Evolutionary conservation across 2,329 filamentous ascomycete genomes (phyloP).

Genomic region (Torrubiella hemipterigena): DNA sequence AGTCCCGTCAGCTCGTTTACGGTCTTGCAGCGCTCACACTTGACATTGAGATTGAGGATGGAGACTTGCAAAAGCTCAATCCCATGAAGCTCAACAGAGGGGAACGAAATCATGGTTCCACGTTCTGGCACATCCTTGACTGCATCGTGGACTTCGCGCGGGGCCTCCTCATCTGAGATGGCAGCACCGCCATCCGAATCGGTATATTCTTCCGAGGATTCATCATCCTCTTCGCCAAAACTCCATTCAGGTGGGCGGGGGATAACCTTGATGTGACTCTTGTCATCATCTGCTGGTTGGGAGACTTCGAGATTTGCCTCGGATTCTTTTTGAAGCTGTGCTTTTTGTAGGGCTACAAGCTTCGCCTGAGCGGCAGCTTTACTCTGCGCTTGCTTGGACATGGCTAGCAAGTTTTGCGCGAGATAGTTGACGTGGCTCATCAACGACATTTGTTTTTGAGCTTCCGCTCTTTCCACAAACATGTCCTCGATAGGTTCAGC

Average conservation of each 20-base stretch:
- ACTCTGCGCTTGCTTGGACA: conserved; percentile 43
- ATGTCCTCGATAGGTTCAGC: conserved; percentile 52
- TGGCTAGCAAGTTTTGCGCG: conserved; percentile 54
- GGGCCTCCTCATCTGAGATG: conserved; percentile 16
- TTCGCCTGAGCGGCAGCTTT: conserved; percentile 10
- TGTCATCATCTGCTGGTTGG: conserved; percentile 26
- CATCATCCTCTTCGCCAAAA: conserved; percentile 27
- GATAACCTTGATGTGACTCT: conserved; percentile 58
- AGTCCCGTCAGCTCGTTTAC: conserved; percentile 57
- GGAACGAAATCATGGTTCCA: conserved; percentile 70
- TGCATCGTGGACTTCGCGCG: conserved; percentile 1
- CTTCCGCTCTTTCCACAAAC: conserved; percentile 46
- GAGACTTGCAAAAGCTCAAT: conserved; percentile 65
- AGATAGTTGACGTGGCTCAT: conserved; percentile 68
- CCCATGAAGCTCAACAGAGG: conserved; percentile 62
- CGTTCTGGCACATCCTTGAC: conserved; percentile 34
- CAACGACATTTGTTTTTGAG: conserved; percentile 49
- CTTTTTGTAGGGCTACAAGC: conserved; percentile 7
- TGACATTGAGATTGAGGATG: conserved; percentile 56
- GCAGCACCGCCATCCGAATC: conserved; percentile 30
- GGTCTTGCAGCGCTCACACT: conserved; percentile 71
- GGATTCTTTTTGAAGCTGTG: conserved; percentile 5
- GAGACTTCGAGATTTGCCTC: conserved; percentile 5
- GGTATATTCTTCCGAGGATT: conserved; percentile 35
- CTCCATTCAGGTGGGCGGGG: conserved; percentile 69